Evolutionary conservation across 352 stramenopile species (phyloP).

Genomic region (Phytophthora podocarpi): DNA sequence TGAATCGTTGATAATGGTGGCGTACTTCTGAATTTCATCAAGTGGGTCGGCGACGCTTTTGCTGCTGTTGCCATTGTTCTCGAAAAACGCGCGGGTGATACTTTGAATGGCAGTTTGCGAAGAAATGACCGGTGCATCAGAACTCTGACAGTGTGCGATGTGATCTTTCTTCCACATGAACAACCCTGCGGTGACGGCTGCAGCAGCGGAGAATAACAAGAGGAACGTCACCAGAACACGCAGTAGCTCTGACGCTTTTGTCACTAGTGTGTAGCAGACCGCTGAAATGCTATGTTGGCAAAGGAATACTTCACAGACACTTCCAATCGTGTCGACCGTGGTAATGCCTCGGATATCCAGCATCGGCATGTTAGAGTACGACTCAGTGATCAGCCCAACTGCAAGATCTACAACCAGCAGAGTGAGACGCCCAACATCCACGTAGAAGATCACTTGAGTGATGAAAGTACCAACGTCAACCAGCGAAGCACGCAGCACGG

Average conservation of each 20-base stretch:
- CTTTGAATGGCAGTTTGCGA: conserved; percentile 25
- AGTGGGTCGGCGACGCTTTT: conserved; percentile 27
- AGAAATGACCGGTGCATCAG: not conserved
- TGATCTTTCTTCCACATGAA: conserved; percentile 53
- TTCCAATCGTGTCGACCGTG: conserved; percentile 47
- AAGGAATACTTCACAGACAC: conserved; percentile 51
- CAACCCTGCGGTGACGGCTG: conserved; percentile 39
- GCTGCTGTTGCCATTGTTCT: conserved; percentile 37
- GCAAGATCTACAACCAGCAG: conserved; percentile 40
- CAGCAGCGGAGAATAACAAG: conserved; percentile 38
- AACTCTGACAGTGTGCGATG: conserved; percentile 16
- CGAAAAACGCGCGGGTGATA: conserved; percentile 30
- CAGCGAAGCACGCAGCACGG: conserved; percentile 36
- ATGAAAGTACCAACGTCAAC: conserved; percentile 34
- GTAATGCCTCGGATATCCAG: conserved; percentile 65
- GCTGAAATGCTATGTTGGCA: conserved; percentile 49
- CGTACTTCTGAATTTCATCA: conserved; percentile 35
- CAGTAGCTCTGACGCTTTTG: conserved; percentile 38
- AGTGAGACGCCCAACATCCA: conserved; percentile 34
- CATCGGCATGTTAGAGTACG: conserved; percentile 55
- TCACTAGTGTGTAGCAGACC: conserved; percentile 47
- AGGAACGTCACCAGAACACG: conserved; percentile 46
- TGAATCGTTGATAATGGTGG: conserved; percentile 38
- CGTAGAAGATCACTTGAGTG: conserved; percentile 39
- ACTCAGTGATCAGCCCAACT: conserved; percentile 59